These are phyloP conservation scores for Pythium dissotocum DNA, from an alignment of 352 stramenopile species.

Conservation along the genomic window DNA sequence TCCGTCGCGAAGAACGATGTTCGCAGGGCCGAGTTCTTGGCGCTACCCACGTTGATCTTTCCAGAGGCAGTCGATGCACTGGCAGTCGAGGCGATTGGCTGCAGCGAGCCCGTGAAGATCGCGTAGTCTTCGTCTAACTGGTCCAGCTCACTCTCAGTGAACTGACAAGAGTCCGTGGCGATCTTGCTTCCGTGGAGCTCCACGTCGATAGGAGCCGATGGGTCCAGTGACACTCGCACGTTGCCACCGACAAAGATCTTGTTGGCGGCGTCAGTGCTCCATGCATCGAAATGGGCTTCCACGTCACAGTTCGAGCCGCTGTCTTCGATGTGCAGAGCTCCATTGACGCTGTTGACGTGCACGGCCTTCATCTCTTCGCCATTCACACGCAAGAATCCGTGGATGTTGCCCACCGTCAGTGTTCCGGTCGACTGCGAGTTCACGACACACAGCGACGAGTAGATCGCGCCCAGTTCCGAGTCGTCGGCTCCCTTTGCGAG, in stretches of 20 bases:
- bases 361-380: conserved; percentile 50
- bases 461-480: conserved; percentile 74
- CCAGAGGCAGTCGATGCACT: conserved; percentile 34
- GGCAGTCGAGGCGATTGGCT: conserved; percentile 23
- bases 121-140: conserved; percentile 77
- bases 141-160: conserved; percentile 53
- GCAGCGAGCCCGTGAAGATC: conserved; percentile 58
- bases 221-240: conserved; percentile 64
- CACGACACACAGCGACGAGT: conserved; percentile 54
- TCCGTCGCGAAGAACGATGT: conserved; percentile 81
- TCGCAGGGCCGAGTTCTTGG: conserved; percentile 65
- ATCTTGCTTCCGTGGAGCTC: conserved; percentile 68
- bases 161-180: conserved; percentile 43
- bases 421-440: conserved; percentile 36
- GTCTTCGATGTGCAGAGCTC: conserved; percentile 69
- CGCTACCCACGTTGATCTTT: conserved; percentile 75
- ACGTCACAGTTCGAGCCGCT: conserved; percentile 54
- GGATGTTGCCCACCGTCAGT: conserved; percentile 62
- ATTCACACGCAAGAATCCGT: conserved; percentile 65
- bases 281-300: conserved; percentile 73
- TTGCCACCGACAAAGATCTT: conserved; percentile 70
- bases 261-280: conserved; percentile 44
- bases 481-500: conserved; percentile 38
- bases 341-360: conserved; percentile 66
- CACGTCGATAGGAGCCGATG: conserved; percentile 50